Conservation (phyloP, 768 basidiomycete species). For the Strobilomyces confusus region DNA sequence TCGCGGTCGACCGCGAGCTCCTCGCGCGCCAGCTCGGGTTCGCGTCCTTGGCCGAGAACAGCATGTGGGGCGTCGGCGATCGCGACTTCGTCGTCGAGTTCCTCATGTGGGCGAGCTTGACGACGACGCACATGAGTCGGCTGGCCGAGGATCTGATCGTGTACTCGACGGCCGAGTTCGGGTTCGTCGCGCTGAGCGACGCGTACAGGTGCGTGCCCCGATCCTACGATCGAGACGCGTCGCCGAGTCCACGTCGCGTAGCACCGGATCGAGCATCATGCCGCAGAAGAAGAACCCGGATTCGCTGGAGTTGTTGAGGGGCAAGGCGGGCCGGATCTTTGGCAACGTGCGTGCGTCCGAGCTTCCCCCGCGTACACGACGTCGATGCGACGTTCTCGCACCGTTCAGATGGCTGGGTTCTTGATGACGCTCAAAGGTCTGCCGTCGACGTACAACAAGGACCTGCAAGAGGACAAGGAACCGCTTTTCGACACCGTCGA, state of each 20-base stretch:
- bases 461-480: slow-evolving; percentile 98
- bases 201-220: slow-evolving; percentile 76
- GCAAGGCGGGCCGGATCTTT: slow-evolving; percentile 92
- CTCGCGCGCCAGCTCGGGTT: slow-evolving; percentile 90
- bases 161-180: slow-evolving; percentile 96
- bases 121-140: slow-evolving; percentile 91
- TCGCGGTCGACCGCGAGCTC: slow-evolving; percentile 89
- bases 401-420: slow-evolving; percentile 90
- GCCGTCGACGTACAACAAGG: slow-evolving; percentile 99
- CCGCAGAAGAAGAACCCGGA: slow-evolving; percentile 99
- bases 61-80: slow-evolving; percentile 94
- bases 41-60: slow-evolving; percentile 86
- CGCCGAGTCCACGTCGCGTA: slow-evolving; percentile 28
- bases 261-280: slow-evolving; percentile 99
- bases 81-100: slow-evolving; percentile 97
- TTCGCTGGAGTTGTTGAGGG: slow-evolving; percentile 90
- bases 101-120: slow-evolving; percentile 91
- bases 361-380: background rate
- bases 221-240: background rate
- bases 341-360: slow-evolving; percentile 66
- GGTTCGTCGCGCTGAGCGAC: slow-evolving; percentile 93
- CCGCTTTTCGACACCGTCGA: slow-evolving; percentile 93
- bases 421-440: slow-evolving; percentile 96
- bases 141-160: slow-evolving; percentile 96
- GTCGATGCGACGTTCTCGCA: background rate